These are phyloP conservation scores for Akebia trifoliata DNA, from an alignment of 164 flowering plant genomes.

Conservation along the genomic window DNA sequence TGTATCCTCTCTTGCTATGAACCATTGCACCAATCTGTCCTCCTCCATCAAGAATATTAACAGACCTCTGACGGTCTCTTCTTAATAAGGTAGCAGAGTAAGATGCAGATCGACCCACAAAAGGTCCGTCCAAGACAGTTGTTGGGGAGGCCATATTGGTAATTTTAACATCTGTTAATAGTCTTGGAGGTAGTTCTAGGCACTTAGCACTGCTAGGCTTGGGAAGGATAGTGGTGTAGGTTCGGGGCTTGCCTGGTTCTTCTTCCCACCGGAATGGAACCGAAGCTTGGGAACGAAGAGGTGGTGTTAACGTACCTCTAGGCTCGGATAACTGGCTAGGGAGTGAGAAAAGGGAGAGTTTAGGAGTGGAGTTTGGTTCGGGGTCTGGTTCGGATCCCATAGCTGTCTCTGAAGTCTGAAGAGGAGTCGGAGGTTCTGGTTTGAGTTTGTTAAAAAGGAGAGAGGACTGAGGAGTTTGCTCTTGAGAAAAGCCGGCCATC, in stretches of 20 bases:
- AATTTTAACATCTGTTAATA: conserved; percentile 20
- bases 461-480: too few relatives aligned
- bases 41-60: not conserved
- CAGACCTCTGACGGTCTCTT: conserved; percentile 5
- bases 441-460: too few relatives aligned
- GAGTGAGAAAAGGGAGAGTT: conserved; percentile 44
- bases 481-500: too few relatives aligned
- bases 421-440: too few relatives aligned
- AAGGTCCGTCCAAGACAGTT: conserved; percentile 59
- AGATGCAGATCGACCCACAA: conserved; percentile 37
- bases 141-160: conserved; percentile 45
- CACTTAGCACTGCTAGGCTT: conserved; percentile 26
- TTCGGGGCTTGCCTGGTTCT: conserved; percentile 67
- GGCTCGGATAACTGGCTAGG: conserved; percentile 36
- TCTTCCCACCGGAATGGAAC: conserved; percentile 84
- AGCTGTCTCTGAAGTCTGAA: not conserved
- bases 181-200: conserved; percentile 65
- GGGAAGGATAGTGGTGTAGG: not conserved
- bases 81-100: conserved; percentile 21
- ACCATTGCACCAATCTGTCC: not conserved
- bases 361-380: conserved; percentile 31
- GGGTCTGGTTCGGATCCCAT: conserved; percentile 22
- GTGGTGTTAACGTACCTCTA: conserved; percentile 54
- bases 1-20: not conserved
- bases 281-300: conserved; percentile 36